Conservation (phyloP, 2,329 filamentous ascomycete genomes). For the Mariannaea sp. region DNA sequence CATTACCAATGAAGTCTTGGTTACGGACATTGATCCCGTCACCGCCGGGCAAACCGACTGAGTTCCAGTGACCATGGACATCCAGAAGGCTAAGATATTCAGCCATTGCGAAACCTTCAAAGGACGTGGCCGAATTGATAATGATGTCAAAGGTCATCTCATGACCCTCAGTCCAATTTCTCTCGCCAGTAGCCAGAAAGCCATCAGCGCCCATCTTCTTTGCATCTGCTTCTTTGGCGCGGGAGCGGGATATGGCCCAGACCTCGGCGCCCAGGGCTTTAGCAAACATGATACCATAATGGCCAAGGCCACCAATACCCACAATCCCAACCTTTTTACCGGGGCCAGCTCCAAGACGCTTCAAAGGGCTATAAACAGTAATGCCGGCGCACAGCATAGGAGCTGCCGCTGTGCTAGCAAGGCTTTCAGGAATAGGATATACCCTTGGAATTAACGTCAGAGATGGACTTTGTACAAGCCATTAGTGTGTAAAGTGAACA, state of each 20-base stretch:
- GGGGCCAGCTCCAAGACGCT: slow-evolving; percentile 62
- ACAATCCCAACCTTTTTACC: slow-evolving; percentile 68
- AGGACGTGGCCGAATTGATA: slow-evolving; percentile 50
- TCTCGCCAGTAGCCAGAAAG: slow-evolving; percentile 37
- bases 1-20: slow-evolving; percentile 60
- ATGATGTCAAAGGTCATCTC: slow-evolving; percentile 57
- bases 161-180: slow-evolving; percentile 55
- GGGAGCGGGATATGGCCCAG: slow-evolving; percentile 57
- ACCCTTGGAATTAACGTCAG: no score
- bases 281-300: slow-evolving; percentile 67
- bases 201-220: slow-evolving; percentile 58
- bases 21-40: slow-evolving; percentile 50
- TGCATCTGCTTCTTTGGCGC: slow-evolving; percentile 55
- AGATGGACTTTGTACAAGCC: no score
- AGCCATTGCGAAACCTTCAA: slow-evolving; percentile 56
- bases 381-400: slow-evolving; percentile 71
- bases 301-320: slow-evolving; percentile 60
- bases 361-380: slow-evolving; percentile 64
- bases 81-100: slow-evolving; percentile 63
- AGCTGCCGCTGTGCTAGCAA: slow-evolving; percentile 46
- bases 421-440: slow-evolving; percentile 45
- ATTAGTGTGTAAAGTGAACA: no score
- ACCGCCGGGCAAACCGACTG: slow-evolving; percentile 66
- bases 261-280: slow-evolving; percentile 65
- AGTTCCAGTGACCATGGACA: slow-evolving; percentile 62